phyloP scores from a whole-genome alignment of 805 yeast genomes.

The Candida arabinofermentans region DNA sequence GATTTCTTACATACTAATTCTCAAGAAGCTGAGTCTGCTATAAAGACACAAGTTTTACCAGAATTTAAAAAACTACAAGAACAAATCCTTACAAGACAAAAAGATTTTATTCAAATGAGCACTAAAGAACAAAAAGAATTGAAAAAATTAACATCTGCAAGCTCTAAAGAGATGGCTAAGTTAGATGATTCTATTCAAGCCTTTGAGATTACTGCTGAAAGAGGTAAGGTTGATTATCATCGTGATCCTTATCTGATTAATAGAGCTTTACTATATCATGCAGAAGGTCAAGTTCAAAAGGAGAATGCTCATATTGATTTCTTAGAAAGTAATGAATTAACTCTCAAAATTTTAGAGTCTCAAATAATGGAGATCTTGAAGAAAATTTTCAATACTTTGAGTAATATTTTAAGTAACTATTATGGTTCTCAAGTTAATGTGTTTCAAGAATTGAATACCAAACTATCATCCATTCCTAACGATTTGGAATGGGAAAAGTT shows the following conservation, averaged over 20 bases:
- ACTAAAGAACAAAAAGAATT: slow-evolving; percentile 37
- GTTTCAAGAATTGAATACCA: slow-evolving; percentile 27
- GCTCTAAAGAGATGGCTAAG: slow-evolving; percentile 27
- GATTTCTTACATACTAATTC: slow-evolving; percentile 34
- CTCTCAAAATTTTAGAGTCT: slow-evolving; percentile 38
- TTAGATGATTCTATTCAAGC: slow-evolving; percentile 20
- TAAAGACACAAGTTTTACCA: slow-evolving; percentile 37
- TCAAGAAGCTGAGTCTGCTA: slow-evolving; percentile 35
- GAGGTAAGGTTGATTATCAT: slow-evolving; percentile 30
- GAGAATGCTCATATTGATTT: slow-evolving; percentile 46
- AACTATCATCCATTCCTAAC: slow-evolving; percentile 32
- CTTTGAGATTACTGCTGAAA: slow-evolving; percentile 13
- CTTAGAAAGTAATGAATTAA: slow-evolving; percentile 37
- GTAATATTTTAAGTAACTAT: slow-evolving; percentile 27
- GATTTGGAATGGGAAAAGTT: slow-evolving; percentile 45
- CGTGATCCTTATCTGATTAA: slow-evolving; percentile 45
- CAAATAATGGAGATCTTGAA: slow-evolving; percentile 40
- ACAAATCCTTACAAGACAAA: slow-evolving; percentile 41
- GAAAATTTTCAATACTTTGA: slow-evolving; percentile 32
- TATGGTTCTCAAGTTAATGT: slow-evolving; percentile 27
- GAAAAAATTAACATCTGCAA: slow-evolving; percentile 31
- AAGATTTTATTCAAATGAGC: slow-evolving; percentile 34
- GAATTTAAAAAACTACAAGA: slow-evolving; percentile 36
- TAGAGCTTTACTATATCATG: slow-evolving; percentile 33
- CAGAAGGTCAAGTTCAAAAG: slow-evolving; percentile 38